Evolutionary conservation across 331 rosid species (phyloP), one percentile per base, ranked within the genome.

Genomic region (Rosa hybrid): DNA sequence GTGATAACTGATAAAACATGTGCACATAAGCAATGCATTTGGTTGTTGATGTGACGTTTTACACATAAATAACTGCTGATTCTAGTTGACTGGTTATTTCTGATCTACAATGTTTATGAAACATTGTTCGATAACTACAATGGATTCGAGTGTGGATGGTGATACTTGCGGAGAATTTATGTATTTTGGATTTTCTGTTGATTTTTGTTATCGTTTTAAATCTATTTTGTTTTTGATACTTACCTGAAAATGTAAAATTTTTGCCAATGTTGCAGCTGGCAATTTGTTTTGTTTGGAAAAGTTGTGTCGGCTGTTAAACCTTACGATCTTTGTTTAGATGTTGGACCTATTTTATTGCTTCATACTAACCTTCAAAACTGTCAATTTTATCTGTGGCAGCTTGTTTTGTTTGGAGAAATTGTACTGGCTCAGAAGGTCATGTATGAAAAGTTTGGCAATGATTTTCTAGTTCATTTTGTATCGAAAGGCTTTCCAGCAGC

Each of bases 371-470:
- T 11, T 63, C 45, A 63, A 46, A 46, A 12, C 67, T 45, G n/a
- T 46, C 45, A 18, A 45, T 49, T 77, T 77, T 13, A 77, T 50
- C 20, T 80, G 56, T 81, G 80, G 84, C 97, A 96, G 99, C 81
- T 86, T 81, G 84, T 89, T 88, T 88, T 96, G 89, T 94, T 96
- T 77, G 98, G 98, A 86, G 99, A 96, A 87, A 96, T 96, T 78
- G 99, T 96, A 78, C 68, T 90, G 84, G 99, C 97, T 68, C 99
- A 93, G 84, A 96, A 91, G 94, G 92, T 96, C 83, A 93, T 96
- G 97, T 93, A 89, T 74, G 99, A 96, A 85, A 90, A 90, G 68
- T 93, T 96, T 20, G 98, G 99, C 44, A 87, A 96, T 85, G 98
- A 91, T 76, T 96, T 96, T 81, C 91, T 95, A 5, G 78, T 86